Evolutionary conservation across 768 basidiomycete species (phyloP).

Genomic region (Xerocomellus chrysenteron): DNA sequence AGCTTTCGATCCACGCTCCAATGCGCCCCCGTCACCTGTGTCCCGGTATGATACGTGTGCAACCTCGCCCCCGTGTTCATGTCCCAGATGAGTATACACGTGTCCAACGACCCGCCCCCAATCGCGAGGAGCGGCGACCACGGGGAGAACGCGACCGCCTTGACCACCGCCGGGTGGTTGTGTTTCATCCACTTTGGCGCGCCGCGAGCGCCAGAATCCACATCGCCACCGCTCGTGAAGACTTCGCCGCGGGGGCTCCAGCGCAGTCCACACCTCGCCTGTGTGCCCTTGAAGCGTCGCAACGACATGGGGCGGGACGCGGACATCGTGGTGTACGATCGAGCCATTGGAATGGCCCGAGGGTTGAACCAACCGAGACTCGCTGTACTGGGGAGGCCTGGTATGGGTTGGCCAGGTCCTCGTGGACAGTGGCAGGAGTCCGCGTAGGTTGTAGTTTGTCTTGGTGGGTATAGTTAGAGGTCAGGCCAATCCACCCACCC

Average conservation of each 20-base stretch:
- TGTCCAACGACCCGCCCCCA: constrained; percentile 94
- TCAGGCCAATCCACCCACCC: no score
- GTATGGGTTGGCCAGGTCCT: no score
- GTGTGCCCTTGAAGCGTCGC: constrained; percentile 84
- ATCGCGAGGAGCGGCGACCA: constrained; percentile 91
- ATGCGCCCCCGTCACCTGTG: constrained; percentile 69
- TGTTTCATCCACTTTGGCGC: constrained; percentile 87
- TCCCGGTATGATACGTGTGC: constrained; percentile 70
- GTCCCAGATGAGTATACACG: constrained; percentile 88
- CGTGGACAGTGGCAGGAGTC: no score
- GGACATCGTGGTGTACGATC: constrained; percentile 96
- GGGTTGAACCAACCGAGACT: no score
- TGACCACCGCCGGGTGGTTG: constrained; percentile 87
- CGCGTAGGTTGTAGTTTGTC: no score
- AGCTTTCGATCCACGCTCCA: constrained; percentile 90
- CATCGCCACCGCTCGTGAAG: constrained; percentile 65
- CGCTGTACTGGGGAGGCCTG: no score
- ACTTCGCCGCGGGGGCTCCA: constrained; percentile 89
- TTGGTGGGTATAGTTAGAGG: no score
- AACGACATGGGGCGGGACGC: constrained; percentile 83
- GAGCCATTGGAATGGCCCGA: constrained; percentile 92
- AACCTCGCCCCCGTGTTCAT: constrained; percentile 89
- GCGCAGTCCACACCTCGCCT: constrained; percentile 85
- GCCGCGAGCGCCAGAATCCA: constrained; percentile 43
- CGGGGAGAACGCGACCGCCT: constrained; percentile 94